Evolutionary conservation across 352 stramenopile species (phyloP), one percentile per base, ranked within the genome.

Genomic region (Pythium myriotylum): DNA sequence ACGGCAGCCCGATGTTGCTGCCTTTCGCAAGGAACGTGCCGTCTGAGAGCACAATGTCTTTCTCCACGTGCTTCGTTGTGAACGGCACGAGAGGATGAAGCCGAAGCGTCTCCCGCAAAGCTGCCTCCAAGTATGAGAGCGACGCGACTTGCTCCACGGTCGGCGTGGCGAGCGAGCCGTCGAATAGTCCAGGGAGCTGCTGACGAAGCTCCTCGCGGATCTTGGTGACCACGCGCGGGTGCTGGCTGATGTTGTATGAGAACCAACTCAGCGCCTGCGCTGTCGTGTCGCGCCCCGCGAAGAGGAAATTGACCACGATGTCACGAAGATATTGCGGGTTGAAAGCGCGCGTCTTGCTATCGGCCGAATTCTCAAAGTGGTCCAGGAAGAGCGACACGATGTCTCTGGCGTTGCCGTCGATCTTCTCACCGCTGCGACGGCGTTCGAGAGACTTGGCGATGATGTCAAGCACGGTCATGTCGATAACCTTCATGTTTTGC

Each of bases 261-360:
- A 89, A 83, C 83, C 86, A 96, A 24, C 70, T 79, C 24, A 95
- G 57, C 4, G 83, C 78, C 62, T 87, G 80, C 0, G 84, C 83
- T 1, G 86, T 91, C 1, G 83, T 93, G 59, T 95, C 84, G 2
- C 84, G 72, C 0, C 88, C 84, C 26, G 83, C 88, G n/a, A 95
- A 84, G 27, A 96, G 62, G 46, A 94, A 90, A 54, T 79, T 92
- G 12, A 95, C 65, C 19, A 91, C 74, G 27, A 96, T 83, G 56
- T 94, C 78, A 16, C 81, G 81, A 0, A 95, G 49, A 35, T 78
- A 87, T 0, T 37, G 65, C 3, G 74, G 73, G 24, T 85, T 66
- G 19, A 85, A 53, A n/a, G n/a, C n/a, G n/a, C n/a, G n/a, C n/a
- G n/a, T 72, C 24, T 37, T 37, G 7, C 29, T 52, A 10, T 67